phyloP scores from a whole-genome alignment of 768 basidiomycete species.

The Calocera cornea region DNA sequence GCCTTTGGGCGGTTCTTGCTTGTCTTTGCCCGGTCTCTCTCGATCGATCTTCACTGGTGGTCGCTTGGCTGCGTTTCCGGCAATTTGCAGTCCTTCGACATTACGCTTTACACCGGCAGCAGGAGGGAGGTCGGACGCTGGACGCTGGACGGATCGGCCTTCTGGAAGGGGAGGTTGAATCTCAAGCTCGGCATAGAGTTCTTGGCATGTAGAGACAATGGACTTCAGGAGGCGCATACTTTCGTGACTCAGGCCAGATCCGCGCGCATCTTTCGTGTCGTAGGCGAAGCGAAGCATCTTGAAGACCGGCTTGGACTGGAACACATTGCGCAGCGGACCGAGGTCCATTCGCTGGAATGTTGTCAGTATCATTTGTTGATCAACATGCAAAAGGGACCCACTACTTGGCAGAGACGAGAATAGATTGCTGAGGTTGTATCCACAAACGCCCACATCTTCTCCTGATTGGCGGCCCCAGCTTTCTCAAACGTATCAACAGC shows the following conservation, averaged over 20 bases:
- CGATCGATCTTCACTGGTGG: slow-evolving; percentile 1
- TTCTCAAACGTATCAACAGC: background rate
- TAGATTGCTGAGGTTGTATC: background rate
- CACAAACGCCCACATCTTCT: slow-evolving; percentile 1
- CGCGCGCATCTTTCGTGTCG: background rate
- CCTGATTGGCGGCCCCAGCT: background rate
- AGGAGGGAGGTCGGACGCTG: background rate
- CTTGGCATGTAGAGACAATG: background rate
- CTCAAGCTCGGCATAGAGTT: background rate
- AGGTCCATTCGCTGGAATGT: background rate
- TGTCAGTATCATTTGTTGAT: background rate
- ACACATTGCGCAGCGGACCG: background rate
- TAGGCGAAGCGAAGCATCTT: background rate
- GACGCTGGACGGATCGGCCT: background rate
- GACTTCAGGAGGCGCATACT: background rate
- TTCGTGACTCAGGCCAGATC: background rate
- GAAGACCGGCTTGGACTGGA: background rate
- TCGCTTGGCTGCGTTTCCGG: background rate
- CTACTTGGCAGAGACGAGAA: background rate
- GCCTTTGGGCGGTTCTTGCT: background rate
- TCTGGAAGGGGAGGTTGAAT: background rate
- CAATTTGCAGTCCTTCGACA: background rate
- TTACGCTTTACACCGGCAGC: background rate
- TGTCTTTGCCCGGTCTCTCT: background rate
- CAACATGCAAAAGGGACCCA: background rate